Conservation (phyloP, 495 filamentous ascomycete species). For the Talaromyces thailandensis region DNA sequence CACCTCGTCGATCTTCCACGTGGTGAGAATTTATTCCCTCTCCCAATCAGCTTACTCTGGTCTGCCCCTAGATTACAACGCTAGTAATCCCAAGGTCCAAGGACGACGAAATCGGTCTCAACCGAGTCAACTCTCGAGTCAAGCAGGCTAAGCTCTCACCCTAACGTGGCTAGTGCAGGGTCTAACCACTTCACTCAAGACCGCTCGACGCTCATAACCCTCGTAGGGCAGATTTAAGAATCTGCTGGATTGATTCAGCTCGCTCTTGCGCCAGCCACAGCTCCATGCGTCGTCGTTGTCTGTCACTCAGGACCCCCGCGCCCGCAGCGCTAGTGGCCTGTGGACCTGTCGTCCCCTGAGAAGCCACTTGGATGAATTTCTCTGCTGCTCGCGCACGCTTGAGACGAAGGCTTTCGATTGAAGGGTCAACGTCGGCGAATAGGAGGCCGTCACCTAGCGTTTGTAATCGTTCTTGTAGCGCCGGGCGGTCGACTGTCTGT, state of each 20-base stretch:
- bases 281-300: constrained; percentile 12
- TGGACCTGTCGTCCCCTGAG: constrained; percentile 8
- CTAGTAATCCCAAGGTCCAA: not conserved
- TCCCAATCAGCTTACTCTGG: not conserved
- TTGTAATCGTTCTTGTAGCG: constrained; percentile 18
- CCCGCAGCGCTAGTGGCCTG: constrained; percentile 10
- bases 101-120: not conserved
- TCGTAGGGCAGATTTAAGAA: constrained; percentile 28
- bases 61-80: not conserved
- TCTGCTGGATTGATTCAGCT: constrained; percentile 25
- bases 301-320: constrained; percentile 11
- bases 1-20: constrained; percentile 18
- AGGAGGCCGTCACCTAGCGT: constrained; percentile 22
- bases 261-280: constrained; percentile 29
- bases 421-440: constrained; percentile 24
- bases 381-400: constrained; percentile 30
- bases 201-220: constrained; percentile 5
- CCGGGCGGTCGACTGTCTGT: constrained; percentile 14
- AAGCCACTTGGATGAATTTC: constrained; percentile 26
- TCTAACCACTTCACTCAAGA: not conserved
- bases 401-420: constrained; percentile 31
- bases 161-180: not conserved
- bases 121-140: not conserved
- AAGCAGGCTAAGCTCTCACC: not conserved
- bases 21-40: constrained; percentile 5